phyloP scores from a whole-genome alignment of 2,329 filamentous ascomycete genomes.

The Penicillium crustosum region DNA sequence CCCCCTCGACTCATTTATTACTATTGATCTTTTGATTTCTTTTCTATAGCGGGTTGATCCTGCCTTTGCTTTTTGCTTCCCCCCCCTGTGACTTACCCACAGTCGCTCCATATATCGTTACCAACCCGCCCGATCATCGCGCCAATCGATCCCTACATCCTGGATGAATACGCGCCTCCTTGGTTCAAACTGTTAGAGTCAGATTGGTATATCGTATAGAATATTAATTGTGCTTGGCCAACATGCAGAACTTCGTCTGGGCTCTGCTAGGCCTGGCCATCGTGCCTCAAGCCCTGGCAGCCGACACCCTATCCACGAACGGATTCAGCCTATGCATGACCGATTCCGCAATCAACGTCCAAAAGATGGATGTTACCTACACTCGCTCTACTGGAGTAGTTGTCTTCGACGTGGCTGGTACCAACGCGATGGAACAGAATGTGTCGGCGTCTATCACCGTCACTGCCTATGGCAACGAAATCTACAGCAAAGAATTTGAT shows the following conservation, averaged over 20 bases:
- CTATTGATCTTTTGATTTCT: background rate
- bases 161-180: conserved; percentile 7
- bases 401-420: conserved; percentile 78
- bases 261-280: conserved; percentile 30
- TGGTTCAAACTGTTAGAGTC: background rate
- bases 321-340: conserved; percentile 73
- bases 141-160: conserved; percentile 4
- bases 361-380: conserved; percentile 75
- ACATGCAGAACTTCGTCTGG: conserved; percentile 30
- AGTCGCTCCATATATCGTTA: conserved; percentile 4
- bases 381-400: conserved; percentile 71
- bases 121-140: conserved; percentile 11
- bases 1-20: conserved; percentile 2
- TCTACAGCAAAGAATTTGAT: conserved; percentile 79
- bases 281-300: conserved; percentile 54
- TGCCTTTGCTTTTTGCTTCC: conserved; percentile 1
- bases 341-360: conserved; percentile 63
- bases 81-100: background rate
- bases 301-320: conserved; percentile 73
- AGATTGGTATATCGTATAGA: conserved; percentile 1
- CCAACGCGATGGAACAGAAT: conserved; percentile 71
- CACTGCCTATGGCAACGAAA: conserved; percentile 76
- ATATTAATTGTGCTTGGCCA: conserved; percentile 2
- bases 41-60: conserved; percentile 23
- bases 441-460: conserved; percentile 75